Base-by-base conservation (phyloP, 352 stramenopile genomes). In the Phytophthora rubi region DNA sequence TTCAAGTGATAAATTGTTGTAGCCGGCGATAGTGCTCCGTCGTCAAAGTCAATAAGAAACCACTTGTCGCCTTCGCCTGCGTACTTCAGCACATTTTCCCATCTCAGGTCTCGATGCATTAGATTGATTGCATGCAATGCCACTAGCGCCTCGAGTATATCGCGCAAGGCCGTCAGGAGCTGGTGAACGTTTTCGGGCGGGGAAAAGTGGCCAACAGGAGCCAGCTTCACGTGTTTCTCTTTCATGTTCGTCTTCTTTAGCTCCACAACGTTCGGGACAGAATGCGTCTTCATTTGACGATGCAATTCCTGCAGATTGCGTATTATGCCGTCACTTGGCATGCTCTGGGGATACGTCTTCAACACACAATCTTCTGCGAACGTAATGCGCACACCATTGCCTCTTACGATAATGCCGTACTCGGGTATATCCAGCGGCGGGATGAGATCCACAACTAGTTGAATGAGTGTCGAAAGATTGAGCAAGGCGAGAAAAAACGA, bases 251-350 rank as follows among this genome's bases (percentile, higher is more conserved):
- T 21, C 1, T 7, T 42, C 26, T 13, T 65, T 60, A 70, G 48
- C 54, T 44, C 35, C 54, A 70, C 63, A 56, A 70, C 53, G 47
- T 70, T 65, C n/a, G 63, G 37, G 21, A 70, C 26, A 2, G 42
- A 53, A 18, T 56, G 30, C 4, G n/a, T 8, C 35, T 65, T 59
- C 55, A 70, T 70, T 55, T 6, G 18, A 65, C 16, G 6, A 60
- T 70, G 63, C n/a, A 59, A 37, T 30, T 47, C 10, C 37, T 8
- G 10, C 49, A 71, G 37, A 49, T 71, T 60, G 35, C 7, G 12
- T 32, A 71, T 58, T 44, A 65, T 71, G 3, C 0, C 28, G 16
- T 55, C 37, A 65, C 39, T 66, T 45, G 48, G 39, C 64, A 66
- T 57, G 39, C 7, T 48, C 37, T 1, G 3, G 15, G 63, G 63